Percentiles rank a stretch among this genome's conserved stretches.
These are phyloP conservation scores for Saturnispora mendoncae DNA, from an alignment of 805 yeast species.

Conservation along the genomic window DNA sequence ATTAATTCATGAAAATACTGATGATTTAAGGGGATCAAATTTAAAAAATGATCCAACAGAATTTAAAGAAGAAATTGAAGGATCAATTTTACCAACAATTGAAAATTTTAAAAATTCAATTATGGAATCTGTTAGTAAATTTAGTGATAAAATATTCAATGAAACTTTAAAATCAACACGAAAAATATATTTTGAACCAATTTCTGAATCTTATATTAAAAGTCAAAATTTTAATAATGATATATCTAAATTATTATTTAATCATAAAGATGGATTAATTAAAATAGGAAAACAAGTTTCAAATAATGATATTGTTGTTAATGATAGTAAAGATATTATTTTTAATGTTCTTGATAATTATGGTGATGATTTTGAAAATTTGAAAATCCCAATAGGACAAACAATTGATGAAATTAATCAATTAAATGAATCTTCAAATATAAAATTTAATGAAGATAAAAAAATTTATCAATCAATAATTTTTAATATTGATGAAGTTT, in stretches of 20 bases:
- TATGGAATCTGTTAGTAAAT: neutral
- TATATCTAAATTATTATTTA: neutral
- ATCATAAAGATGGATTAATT: neutral
- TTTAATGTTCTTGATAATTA: neutral
- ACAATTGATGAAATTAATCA: too few relatives aligned
- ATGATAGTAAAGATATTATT: neutral
- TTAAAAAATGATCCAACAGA: neutral
- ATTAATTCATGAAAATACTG: constrained; percentile 1
- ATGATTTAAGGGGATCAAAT: neutral
- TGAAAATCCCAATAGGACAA: too few relatives aligned
- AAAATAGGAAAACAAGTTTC: neutral
- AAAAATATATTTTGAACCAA: constrained; percentile 1
- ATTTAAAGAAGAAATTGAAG: neutral
- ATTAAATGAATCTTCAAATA: too few relatives aligned
- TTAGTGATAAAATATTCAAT: neutral
- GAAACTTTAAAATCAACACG: constrained; percentile 3
- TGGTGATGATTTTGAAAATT: too few relatives aligned
- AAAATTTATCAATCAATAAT: too few relatives aligned
- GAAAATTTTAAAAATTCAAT: neutral
- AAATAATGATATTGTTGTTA: neutral
- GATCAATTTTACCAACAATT: neutral
- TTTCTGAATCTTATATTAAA: constrained; percentile 2
- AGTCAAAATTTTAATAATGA: constrained; percentile 6
- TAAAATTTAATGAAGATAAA: too few relatives aligned
- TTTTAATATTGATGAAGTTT: too few relatives aligned